A percentile compares a stretch with the other conserved stretches of the same genome.
These are phyloP conservation scores for Fagopyrum homotropicum DNA, from an alignment of 148 eudicot genomes.

Conservation along the genomic window DNA sequence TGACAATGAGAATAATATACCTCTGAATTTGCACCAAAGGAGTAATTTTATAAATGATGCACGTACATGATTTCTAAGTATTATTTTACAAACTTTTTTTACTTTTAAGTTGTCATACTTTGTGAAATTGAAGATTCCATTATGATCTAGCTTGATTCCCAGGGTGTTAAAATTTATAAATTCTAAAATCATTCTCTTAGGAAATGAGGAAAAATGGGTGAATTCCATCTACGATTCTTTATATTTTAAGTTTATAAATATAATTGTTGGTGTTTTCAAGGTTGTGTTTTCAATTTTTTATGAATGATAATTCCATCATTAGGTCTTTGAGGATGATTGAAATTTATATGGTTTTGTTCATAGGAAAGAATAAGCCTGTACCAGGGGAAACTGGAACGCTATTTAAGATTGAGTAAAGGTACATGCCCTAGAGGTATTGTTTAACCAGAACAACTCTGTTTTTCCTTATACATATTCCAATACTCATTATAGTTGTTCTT, in stretches of 20 bases:
- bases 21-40: background rate
- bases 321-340: background rate
- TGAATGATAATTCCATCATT: background rate
- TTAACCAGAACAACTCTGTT: background rate
- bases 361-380: constrained; percentile 74
- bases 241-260: too few species aligned
- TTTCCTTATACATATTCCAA: background rate
- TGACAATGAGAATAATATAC: background rate
- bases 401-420: constrained; percentile 63
- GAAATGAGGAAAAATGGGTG: background rate
- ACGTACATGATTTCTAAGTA: background rate
- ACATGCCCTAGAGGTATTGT: background rate
- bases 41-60: background rate
- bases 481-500: constrained; percentile 4
- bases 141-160: background rate
- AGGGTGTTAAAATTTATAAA: background rate
- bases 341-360: constrained; percentile 16
- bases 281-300: background rate
- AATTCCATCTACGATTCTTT: background rate
- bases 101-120: background rate
- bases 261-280: too few species aligned
- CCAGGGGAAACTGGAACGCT: constrained; percentile 61
- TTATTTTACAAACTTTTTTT: background rate
- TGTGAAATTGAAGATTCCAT: background rate
- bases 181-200: background rate